Evolutionary conservation across 352 stramenopile genomes (phyloP).

Genomic region (Phytophthora melonis): DNA sequence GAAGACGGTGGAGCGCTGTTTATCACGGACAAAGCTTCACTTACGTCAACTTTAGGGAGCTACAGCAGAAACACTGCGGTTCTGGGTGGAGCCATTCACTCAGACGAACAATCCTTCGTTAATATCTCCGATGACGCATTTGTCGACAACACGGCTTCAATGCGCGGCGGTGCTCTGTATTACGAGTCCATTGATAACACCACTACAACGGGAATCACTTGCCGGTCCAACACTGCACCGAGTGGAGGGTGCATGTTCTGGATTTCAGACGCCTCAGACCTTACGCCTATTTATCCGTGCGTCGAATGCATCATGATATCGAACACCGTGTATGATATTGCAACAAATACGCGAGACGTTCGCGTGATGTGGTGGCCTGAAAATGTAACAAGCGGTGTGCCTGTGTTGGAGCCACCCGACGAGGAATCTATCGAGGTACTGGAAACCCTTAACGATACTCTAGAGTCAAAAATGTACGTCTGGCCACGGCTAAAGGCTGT

Average conservation of each 20-base stretch:
- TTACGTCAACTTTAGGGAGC: slow-evolving; percentile 24
- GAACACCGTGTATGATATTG: slow-evolving; percentile 63
- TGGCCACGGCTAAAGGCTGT: slow-evolving; percentile 69
- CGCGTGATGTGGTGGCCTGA: slow-evolving; percentile 67
- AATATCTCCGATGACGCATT: slow-evolving; percentile 38
- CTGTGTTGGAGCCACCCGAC: slow-evolving; percentile 50
- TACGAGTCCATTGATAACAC: slow-evolving; percentile 44
- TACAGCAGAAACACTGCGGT: slow-evolving; percentile 45
- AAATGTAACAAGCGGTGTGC: slow-evolving; percentile 52
- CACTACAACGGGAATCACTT: slow-evolving; percentile 35
- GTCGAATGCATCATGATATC: slow-evolving; percentile 42
- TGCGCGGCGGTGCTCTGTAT: slow-evolving; percentile 61
- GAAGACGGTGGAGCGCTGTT: slow-evolving; percentile 47
- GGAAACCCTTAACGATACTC: slow-evolving; percentile 32
- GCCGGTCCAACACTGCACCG: slow-evolving; percentile 46
- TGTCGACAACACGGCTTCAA: slow-evolving; percentile 41
- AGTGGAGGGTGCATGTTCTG: slow-evolving; percentile 78
- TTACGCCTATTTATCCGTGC: slow-evolving; percentile 44
- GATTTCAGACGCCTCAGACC: slow-evolving; percentile 42
- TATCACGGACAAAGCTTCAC: slow-evolving; percentile 30
- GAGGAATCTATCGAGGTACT: slow-evolving; percentile 61
- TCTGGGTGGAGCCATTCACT: slow-evolving; percentile 53
- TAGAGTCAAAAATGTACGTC: slow-evolving; percentile 36
- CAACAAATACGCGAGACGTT: slow-evolving; percentile 70
- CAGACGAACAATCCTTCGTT: slow-evolving; percentile 25